Base-by-base conservation (phyloP, 441 rosid genomes). In the Corymbia calophylla region DNA sequence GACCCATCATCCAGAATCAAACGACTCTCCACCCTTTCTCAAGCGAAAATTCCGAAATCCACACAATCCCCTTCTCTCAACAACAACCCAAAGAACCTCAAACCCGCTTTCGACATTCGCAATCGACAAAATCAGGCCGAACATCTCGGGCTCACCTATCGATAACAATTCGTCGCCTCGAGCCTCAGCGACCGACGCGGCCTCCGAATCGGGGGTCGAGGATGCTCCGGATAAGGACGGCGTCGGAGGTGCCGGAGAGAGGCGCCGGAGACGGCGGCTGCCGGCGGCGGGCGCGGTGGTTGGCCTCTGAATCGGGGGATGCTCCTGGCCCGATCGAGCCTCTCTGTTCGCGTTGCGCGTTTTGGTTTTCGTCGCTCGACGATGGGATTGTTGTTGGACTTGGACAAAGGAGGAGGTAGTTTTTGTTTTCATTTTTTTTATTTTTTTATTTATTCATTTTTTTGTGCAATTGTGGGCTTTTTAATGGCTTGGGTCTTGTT, bases 401-500 rank as follows among this genome's bases (percentile, higher is more conserved):
- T 6, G 29, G 49, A 21, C 49, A 39, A 39, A 11, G 29, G 29
- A 70, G 82, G 29, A 73, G 82, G 82, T 73, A 13, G 21, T 73
- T 32, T 7, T n/a, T 0, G 14, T 64, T 62, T 2, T n/a, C 3
- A 18, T 8, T 39, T 6, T 21, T 19, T 14, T n/a, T 11, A 9
- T 8, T 7, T 29, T 0, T 2, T 35, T 1, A 10, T 35, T 32
- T 32, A 8, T 27, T 13, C 6, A 2, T 19, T 29, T 29, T 32
- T 8, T 32, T 73, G 11, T 35, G 17, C n/a, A 73, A 11, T 6
- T 21, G 82, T 73, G 82, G 49, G 82, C 49, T 39, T 29, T 66
- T 32, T 32, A 68, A 5, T 70, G 48, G 81, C 25, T 23, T 39
- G 21, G 81, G 4, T 32, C 8, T 5, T 23, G 9, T 39, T 73